Evolutionary conservation across 2,329 filamentous ascomycete species (phyloP).

Genomic region (Neofusicoccum umdonicola): DNA sequence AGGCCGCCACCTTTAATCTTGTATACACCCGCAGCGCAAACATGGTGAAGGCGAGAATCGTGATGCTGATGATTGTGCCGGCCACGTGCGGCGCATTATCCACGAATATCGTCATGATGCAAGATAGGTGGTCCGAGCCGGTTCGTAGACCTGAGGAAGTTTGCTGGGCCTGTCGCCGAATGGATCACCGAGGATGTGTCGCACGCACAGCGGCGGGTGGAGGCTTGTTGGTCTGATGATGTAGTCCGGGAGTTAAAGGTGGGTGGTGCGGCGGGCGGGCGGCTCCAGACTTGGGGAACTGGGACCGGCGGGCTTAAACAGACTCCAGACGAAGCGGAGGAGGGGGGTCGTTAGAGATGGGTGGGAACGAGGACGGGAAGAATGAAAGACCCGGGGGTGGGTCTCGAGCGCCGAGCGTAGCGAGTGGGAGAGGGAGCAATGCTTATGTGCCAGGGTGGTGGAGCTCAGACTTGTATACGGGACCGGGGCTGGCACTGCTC

Average conservation of each 20-base stretch:
- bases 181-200: not conserved
- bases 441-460: not conserved
- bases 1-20: conserved; percentile 22
- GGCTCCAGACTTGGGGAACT: conserved; percentile 7
- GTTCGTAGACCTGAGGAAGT: not conserved
- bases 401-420: not conserved
- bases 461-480: conserved; percentile 5
- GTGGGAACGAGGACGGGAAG: conserved; percentile 1
- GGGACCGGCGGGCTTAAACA: not conserved
- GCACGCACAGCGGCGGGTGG: not conserved
- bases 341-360: not conserved
- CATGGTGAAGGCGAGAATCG: conserved; percentile 21
- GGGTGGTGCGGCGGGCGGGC: not conserved
- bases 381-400: conserved; percentile 11
- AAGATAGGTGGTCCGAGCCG: not conserved
- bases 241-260: not conserved
- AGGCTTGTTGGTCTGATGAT: not conserved
- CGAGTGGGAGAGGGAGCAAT: not conserved
- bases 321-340: not conserved
- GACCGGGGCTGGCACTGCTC: not conserved
- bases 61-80: conserved; percentile 23
- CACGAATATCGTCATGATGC: not conserved
- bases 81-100: conserved; percentile 23
- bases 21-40: conserved; percentile 24
- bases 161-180: not conserved